Evolutionary conservation across 495 filamentous ascomycete genomes (phyloP), one percentile per base, ranked within the genome.

Genomic region (Pyrenopolyporus hunteri): DNA sequence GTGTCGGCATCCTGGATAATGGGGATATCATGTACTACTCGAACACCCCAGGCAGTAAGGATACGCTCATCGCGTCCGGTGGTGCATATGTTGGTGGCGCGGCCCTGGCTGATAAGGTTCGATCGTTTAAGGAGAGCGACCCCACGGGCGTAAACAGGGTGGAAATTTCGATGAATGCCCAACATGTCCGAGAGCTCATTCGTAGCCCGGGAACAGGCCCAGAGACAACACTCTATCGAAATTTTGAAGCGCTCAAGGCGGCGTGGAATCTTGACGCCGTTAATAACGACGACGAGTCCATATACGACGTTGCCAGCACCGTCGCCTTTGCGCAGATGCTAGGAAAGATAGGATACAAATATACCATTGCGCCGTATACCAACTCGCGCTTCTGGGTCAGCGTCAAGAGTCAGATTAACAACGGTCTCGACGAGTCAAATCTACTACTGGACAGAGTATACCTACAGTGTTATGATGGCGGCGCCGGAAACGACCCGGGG

Each of bases 11-110:
- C 46, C 59, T 76, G 36, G 57, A 39, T 10, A 73, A 74, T 60
- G 74, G 76, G 28, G 74, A 74, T 51, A 78, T 78, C 52, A 77
- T 70, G 71, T 78, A 78, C 57, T 77, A 77, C 59, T 78, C 74
- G 31, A 78, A 76, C 47, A 78, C 76, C 10, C 73, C 76, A 0
- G 76, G 74, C 0, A 75, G 70, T 59, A 57, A 31, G 0, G 74
- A 78, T 44, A 53, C 60, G 0, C 57, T 75, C 7, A 26, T 74
- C 25, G 73, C 74, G 1, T 73, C 74, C 6, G 57, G 58, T 10
- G 73, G 74, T 23, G 23, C 37, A 14, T 78, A 78, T 26, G 70
- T 74, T 6, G 76, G 76, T 9, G 74, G 74, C 35, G 63, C 60
- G 6, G 72, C 68, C n/a, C 69, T 78, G 0, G 59, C 74, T 13